phyloP scores from a whole-genome alignment of 306 rosid species.

The Quercus parvula region DNA sequence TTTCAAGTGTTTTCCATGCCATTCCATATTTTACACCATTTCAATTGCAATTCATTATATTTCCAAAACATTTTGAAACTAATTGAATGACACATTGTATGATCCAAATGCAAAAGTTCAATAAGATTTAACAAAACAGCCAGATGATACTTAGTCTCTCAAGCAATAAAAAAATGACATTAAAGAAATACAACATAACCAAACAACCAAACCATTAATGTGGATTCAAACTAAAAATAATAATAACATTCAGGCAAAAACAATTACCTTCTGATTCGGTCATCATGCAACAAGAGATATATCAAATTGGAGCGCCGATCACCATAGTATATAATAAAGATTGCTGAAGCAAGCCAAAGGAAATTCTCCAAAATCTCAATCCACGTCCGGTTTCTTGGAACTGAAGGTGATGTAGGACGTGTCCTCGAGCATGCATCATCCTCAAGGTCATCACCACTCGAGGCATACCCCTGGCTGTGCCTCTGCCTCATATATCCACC shows the following conservation, averaged over 20 bases:
- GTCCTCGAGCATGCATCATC: conserved; percentile 90
- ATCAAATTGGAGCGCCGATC: conserved; percentile 81
- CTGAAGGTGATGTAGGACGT: conserved; percentile 35
- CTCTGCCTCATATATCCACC: conserved; percentile 92
- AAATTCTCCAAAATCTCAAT: conserved; percentile 67
- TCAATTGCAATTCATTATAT: not conserved
- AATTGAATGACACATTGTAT: not conserved
- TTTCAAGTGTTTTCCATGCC: not conserved
- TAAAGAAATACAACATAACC: not conserved
- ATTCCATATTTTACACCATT: not conserved
- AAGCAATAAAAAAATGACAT: conserved; percentile 1
- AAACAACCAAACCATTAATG: conserved; percentile 2
- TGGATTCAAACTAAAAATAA: not conserved
- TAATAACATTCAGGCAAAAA: not conserved
- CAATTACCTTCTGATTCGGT: conserved; percentile 73
- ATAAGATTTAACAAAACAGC: not conserved
- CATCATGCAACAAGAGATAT: conserved; percentile 76
- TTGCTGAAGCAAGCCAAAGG: conserved; percentile 90
- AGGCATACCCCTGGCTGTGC: conserved; percentile 90
- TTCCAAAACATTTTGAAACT: not conserved
- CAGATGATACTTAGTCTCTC: not conserved
- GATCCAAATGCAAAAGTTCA: not conserved
- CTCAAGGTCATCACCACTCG: conserved; percentile 95
- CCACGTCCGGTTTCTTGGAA: conserved; percentile 58
- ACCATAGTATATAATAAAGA: conserved; percentile 73